Evolutionary conservation across 148 eudicot genomes (phyloP).

Genomic region (Vaccinium vitisidaea): DNA sequence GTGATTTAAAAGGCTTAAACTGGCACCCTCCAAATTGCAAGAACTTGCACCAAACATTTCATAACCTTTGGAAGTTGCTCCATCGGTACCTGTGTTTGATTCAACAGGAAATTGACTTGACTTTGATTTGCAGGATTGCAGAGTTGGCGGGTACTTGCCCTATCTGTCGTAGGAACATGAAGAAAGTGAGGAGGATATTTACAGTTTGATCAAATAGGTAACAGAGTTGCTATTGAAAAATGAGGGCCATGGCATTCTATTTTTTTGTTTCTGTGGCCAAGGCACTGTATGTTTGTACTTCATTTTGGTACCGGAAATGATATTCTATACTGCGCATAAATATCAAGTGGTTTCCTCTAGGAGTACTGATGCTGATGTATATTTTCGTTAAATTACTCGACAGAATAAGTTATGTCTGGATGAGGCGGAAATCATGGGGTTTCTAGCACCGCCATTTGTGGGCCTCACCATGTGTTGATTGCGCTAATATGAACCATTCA

Average conservation of each 20-base stretch:
- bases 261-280: slow-evolving; percentile 11
- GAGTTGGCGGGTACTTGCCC: slow-evolving; percentile 77
- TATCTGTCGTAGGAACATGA: slow-evolving; percentile 70
- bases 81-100: background rate
- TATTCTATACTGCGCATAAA: background rate
- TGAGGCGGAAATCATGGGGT: no score
- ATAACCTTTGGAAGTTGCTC: background rate
- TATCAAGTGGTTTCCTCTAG: background rate
- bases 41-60: background rate
- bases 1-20: background rate
- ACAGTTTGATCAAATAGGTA: slow-evolving; percentile 33
- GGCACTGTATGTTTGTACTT: background rate
- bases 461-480: no score
- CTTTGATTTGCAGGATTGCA: slow-evolving; percentile 52
- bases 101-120: background rate
- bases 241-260: slow-evolving; percentile 15
- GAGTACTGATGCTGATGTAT: no score
- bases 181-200: slow-evolving; percentile 77
- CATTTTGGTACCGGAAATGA: background rate
- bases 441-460: no score
- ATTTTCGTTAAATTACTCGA: no score
- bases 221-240: background rate
- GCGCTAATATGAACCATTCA: no score
- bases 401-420: no score
- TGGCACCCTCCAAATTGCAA: background rate